Evolutionary conservation across 2,329 filamentous ascomycete genomes (phyloP).

Genomic region (Fusarium sarcochroum): DNA sequence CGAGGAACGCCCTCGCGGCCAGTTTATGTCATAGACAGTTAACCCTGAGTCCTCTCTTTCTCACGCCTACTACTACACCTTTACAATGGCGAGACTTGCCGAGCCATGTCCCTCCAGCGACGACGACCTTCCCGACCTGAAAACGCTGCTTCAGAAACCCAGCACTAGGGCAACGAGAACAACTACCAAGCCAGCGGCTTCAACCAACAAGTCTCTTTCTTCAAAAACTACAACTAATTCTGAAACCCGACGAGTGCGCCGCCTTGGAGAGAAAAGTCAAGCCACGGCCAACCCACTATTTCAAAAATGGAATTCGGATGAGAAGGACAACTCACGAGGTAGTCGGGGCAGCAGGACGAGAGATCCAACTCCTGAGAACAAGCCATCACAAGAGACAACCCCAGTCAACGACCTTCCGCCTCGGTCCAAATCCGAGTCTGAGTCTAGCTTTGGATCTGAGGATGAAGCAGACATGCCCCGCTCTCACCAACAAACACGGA

Average conservation of each 20-base stretch:
- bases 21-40: slow-evolving; percentile 6
- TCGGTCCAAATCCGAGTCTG: background rate
- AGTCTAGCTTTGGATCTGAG: slow-evolving; percentile 18
- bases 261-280: slow-evolving; percentile 46
- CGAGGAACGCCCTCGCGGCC: slow-evolving; percentile 2
- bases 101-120: slow-evolving; percentile 54
- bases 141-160: slow-evolving; percentile 48
- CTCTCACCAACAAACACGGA: slow-evolving; percentile 14
- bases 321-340: slow-evolving; percentile 25
- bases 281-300: slow-evolving; percentile 51
- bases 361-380: slow-evolving; percentile 5
- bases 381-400: slow-evolving; percentile 10
- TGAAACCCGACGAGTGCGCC: slow-evolving; percentile 51
- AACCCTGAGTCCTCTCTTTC: background rate
- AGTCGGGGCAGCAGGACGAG: slow-evolving; percentile 2
- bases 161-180: slow-evolving; percentile 34
- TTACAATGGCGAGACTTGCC: slow-evolving; percentile 50
- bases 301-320: slow-evolving; percentile 50
- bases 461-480: slow-evolving; percentile 17
- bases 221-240: slow-evolving; percentile 45
- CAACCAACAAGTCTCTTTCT: slow-evolving; percentile 37
- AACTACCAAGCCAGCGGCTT: slow-evolving; percentile 12
- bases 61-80: background rate
- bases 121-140: slow-evolving; percentile 60
- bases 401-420: slow-evolving; percentile 1